phyloP scores from a whole-genome alignment of 148 eudicot species.

The Bassia scoparia region DNA sequence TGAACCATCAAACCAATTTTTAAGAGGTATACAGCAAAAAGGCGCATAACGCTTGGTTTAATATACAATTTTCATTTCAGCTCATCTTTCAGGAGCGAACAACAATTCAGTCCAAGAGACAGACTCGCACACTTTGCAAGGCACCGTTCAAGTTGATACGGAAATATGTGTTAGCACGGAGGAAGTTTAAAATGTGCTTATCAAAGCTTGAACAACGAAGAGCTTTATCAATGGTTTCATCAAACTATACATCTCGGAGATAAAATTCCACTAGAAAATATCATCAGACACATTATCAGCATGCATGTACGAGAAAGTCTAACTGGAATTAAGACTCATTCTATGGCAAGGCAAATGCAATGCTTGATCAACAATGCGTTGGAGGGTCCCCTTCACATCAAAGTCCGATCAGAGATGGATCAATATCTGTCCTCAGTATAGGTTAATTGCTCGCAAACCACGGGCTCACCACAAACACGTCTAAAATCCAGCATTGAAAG shows the following conservation, averaged over 20 bases:
- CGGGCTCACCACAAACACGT: conserved; percentile 63
- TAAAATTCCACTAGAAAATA: conserved; percentile 29
- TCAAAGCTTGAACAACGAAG: conserved; percentile 97
- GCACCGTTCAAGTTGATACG: conserved; percentile 78
- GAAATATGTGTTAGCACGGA: conserved; percentile 95
- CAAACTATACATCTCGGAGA: conserved; percentile 81
- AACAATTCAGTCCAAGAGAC: conserved; percentile 84
- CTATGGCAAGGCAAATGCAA: conserved; percentile 80
- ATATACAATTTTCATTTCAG: conserved; percentile 85
- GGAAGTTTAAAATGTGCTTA: conserved; percentile 77
- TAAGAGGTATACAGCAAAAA: no score
- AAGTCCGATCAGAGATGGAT: conserved; percentile 50
- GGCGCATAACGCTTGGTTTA: no score
- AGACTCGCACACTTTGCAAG: conserved; percentile 51
- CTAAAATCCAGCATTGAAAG: conserved; percentile 34
- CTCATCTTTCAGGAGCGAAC: conserved; percentile 84
- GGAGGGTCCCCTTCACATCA: conserved; percentile 88
- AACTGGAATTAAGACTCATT: conserved; percentile 83
- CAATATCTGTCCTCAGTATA: conserved; percentile 73
- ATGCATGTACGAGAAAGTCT: conserved; percentile 72
- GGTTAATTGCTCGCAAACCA: conserved; percentile 92
- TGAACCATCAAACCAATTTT: no score
- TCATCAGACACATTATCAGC: conserved; percentile 45
- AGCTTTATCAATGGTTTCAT: conserved; percentile 72
- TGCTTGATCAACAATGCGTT: conserved; percentile 50